Evolutionary conservation across 768 basidiomycete species (phyloP), one percentile per base, ranked within the genome.

Genomic region (Trametopsis cervina): DNA sequence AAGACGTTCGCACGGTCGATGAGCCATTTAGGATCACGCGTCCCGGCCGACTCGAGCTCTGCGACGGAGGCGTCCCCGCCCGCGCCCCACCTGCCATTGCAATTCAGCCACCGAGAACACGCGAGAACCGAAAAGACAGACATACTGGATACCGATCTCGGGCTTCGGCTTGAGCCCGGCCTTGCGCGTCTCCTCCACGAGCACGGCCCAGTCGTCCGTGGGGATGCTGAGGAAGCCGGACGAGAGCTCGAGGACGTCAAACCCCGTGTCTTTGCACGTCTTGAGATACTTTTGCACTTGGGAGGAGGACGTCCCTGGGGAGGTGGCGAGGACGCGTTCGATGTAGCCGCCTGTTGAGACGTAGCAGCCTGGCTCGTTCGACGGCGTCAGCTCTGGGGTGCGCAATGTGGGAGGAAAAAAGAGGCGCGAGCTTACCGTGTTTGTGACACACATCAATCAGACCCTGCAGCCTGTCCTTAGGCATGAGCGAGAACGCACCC

Each of bases 161-260:
- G 71, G 73, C 52, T 74, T 74, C 6, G 70, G 67, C 46, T 69
- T 74, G 49, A 70, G 46, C 5, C 68, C 69, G 44, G 69, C 60
- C 11, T 62, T 62, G 7, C 65, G 64, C 4, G 69, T 67, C 26
- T 67, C 62, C 49, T 71, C 65, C 27, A 74, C 63, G 44, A 73
- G 57, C 4, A 61, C 59, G 7, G 66, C 60, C 71, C 69, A 73
- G 45, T 73, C 73, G 6, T 70, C 62, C 1, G 69, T 63, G 1
- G 72, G 72, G 50, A 74, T 69, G n/a, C 70, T 70, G 22, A 73
- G 58, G 54, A 76, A 72, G 13, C 69, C 68, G 2, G 71, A 69
- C 1, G 73, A 73, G 29, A 73, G 60, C 50, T 71, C 71, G 1
- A 75, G 50, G 13, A 74, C 70, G 54, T 71, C 72, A 54, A 74